These are phyloP conservation scores for Boletus edulis DNA, from an alignment of 768 basidiomycete genomes.

Conservation along the genomic window DNA sequence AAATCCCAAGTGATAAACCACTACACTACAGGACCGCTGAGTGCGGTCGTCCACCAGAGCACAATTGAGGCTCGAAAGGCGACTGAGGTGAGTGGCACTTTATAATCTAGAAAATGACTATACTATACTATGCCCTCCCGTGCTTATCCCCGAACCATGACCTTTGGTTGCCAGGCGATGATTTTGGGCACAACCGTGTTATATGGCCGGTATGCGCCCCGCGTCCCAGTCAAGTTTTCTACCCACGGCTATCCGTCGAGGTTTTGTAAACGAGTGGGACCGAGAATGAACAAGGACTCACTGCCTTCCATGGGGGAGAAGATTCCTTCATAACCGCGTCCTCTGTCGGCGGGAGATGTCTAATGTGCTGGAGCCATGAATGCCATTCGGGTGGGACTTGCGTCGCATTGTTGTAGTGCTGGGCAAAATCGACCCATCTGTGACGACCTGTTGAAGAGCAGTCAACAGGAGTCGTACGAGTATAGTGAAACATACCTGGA, in stretches of 20 bases:
- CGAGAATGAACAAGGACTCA: slow-evolving; percentile 39
- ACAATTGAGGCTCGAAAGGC: background rate
- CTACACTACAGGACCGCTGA: slow-evolving; percentile 26
- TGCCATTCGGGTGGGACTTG: slow-evolving; percentile 98
- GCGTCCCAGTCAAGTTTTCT: slow-evolving; percentile 91
- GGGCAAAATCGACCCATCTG: slow-evolving; percentile 93
- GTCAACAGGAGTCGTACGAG: background rate
- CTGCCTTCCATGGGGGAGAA: slow-evolving; percentile 81
- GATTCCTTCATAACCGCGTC: slow-evolving; percentile 69
- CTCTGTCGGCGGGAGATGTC: slow-evolving; percentile 72
- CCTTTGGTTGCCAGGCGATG: slow-evolving; percentile 79
- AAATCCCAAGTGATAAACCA: slow-evolving; percentile 29
- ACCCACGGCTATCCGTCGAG: slow-evolving; percentile 57
- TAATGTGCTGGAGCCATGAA: slow-evolving; percentile 91
- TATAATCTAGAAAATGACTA: background rate
- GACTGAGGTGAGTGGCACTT: no score
- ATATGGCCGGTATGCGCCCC: slow-evolving; percentile 87
- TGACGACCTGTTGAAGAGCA: slow-evolving; percentile 65
- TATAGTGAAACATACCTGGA: slow-evolving; percentile 55
- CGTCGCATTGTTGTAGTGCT: slow-evolving; percentile 88
- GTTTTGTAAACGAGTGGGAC: background rate
- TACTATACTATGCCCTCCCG: background rate
- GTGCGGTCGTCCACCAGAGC: background rate
- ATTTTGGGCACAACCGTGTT: slow-evolving; percentile 85
- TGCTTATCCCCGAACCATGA: slow-evolving; percentile 43